phyloP scores from a whole-genome alignment of 148 eudicot species.

The Linanthus parryae region DNA sequence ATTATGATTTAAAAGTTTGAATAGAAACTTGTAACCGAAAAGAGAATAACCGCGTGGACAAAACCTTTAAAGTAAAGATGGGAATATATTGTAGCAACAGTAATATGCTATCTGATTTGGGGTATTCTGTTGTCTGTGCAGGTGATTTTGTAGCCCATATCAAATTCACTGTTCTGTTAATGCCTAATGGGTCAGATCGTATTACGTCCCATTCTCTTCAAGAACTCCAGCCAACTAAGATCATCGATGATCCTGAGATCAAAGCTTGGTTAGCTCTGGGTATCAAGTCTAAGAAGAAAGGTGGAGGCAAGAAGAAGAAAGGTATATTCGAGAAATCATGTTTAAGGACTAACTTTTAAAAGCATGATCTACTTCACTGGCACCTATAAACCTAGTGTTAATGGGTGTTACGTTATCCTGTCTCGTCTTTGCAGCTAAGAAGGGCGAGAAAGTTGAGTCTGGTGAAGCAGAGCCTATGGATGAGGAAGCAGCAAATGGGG shows the following conservation, averaged over 20 bases:
- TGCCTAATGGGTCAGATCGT: constrained; percentile 97
- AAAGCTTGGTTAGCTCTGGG: constrained; percentile 88
- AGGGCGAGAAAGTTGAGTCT: constrained; percentile 39
- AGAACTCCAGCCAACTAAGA: constrained; percentile 75
- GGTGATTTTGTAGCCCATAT: constrained; percentile 86
- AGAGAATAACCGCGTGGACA: too few species aligned
- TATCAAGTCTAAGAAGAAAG: constrained; percentile 88
- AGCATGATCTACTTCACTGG: neutral
- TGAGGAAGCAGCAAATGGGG: constrained; percentile 31
- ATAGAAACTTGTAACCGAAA: too few species aligned
- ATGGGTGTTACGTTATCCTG: neutral
- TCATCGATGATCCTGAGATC: constrained; percentile 78
- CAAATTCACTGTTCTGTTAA: constrained; percentile 88
- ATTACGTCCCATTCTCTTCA: constrained; percentile 76
- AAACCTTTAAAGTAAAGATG: too few species aligned
- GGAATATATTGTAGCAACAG: too few species aligned
- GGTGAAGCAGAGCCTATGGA: constrained; percentile 39
- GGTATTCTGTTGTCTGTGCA: constrained; percentile 16
- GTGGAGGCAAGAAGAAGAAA: constrained; percentile 99
- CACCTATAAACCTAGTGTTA: neutral
- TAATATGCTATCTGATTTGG: too few species aligned
- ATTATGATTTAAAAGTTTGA: too few species aligned
- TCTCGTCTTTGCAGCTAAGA: constrained; percentile 35
- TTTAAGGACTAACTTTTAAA: neutral
- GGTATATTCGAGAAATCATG: constrained; percentile 30